Conservation (phyloP, 2,329 filamentous ascomycete species). For the Microdochium trichocladiopsis region DNA sequence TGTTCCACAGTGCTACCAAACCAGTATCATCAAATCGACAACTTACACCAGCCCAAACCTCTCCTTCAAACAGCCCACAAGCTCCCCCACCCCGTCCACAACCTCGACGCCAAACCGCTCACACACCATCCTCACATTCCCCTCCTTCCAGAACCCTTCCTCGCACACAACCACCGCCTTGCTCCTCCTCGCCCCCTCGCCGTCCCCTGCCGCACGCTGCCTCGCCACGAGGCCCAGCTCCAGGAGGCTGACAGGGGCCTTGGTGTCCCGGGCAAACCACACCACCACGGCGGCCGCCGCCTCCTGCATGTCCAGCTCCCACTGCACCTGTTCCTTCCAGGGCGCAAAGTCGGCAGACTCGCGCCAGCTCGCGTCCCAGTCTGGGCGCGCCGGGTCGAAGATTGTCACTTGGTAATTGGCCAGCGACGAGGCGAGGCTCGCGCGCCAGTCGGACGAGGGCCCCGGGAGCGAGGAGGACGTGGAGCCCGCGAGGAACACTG, state of each 20-base stretch:
- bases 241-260: neutral
- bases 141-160: neutral
- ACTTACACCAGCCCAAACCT: neutral
- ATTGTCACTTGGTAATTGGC: neutral
- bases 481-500: neutral
- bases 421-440: neutral
- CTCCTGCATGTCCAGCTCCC: neutral
- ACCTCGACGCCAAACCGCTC: neutral
- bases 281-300: neutral
- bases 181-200: neutral
- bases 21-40: too few relatives aligned
- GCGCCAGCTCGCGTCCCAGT: neutral
- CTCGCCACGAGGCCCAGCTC: neutral
- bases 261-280: neutral
- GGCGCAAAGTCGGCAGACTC: neutral
- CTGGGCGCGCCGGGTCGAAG: neutral
- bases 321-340: neutral
- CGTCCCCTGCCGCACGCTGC: neutral
- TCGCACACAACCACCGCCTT: neutral
- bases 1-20: too few relatives aligned
- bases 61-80: neutral
- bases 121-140: neutral
- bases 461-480: neutral
- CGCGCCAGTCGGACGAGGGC: neutral
- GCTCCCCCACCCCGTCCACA: neutral